A percentile compares a stretch with the other conserved stretches of the same genome.
These are phyloP conservation scores for Sinapis alba DNA, from an alignment of 441 rosid species.

Conservation along the genomic window DNA sequence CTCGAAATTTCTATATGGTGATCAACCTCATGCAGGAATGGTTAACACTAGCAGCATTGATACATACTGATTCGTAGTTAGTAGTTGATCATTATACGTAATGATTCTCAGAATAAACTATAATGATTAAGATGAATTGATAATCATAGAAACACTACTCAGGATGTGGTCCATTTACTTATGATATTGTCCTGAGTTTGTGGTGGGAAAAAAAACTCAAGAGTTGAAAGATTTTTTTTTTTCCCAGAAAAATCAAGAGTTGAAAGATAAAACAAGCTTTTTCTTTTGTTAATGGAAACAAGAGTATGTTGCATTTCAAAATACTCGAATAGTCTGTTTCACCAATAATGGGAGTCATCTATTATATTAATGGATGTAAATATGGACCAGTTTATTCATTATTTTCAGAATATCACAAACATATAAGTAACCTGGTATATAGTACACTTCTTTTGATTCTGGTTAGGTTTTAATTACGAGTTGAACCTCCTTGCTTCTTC, in stretches of 20 bases:
- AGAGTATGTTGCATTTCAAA: not conserved
- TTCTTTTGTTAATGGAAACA: not conserved
- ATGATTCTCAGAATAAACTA: not conserved
- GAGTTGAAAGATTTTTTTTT: not conserved
- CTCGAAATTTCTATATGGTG: not conserved
- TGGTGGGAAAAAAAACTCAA: not conserved
- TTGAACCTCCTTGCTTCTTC: not conserved
- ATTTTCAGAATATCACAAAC: not conserved
- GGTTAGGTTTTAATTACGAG: slow-evolving; percentile 5
- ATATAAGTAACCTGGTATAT: not conserved
- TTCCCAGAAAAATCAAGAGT: not conserved
- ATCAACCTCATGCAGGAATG: not conserved
- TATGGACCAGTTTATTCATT: not conserved
- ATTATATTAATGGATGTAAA: slow-evolving; percentile 7
- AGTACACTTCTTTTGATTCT: not conserved
- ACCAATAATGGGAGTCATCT: not conserved
- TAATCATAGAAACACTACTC: not conserved
- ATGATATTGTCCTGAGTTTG: not conserved
- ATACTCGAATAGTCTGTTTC: not conserved
- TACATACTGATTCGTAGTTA: not conserved
- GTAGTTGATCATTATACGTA: not conserved
- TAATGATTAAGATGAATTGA: not conserved
- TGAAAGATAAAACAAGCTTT: not conserved
- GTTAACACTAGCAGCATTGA: not conserved
- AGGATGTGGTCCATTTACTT: not conserved